Base-by-base conservation (phyloP, 805 yeast genomes). In the Metschnikowia lochheadii region DNA sequence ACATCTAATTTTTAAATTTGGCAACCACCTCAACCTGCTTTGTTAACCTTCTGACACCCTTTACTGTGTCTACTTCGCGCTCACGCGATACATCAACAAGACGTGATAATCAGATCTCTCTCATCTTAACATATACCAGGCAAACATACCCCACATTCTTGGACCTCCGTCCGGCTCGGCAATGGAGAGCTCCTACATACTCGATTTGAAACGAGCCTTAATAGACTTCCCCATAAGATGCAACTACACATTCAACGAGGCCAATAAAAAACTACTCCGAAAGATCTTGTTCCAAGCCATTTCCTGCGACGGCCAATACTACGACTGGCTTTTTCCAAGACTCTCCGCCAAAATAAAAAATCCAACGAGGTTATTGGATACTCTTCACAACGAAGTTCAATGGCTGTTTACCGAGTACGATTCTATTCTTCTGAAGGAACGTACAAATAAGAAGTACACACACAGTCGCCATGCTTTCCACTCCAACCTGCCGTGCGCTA, bases 401-500 rank as follows among this genome's bases (percentile, higher is more conserved):
- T 71, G 76, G 75, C 65, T 59, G 54, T 64, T 68, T 43, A 35
- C 61, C 20, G 59, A 63, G 31, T 70, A 72, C 52, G 65, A 67
- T 56, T 53, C 56, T 34, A 40, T 51, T 11, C 51, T 51, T 29
- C 42, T 56, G 23, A 49, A 48, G 23, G 35, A 40, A n/a, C 49
- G 61, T 17, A 23, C 26, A 38, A 63, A 62, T 31, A 50, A 59
- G 5, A 55, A 54, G 35, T 54, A 52, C 46, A 54, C 56, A 20
- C 69, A 64, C 49, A 60, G 57, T 46, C 67, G 64, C 50, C 67
- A 65, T 41, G 72, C 73, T 5, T 65, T 61, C 52, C 95, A 88
- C 61, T 75, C 79, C 18, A 79, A 82, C 15, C 72, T 87, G 64
- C 85, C 92, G 0, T 89, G 96, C 64, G 85, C 89, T 1, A 72